Evolutionary conservation across 257 asterid genomes (phyloP).

Genomic region (Coffea eugenioides): DNA sequence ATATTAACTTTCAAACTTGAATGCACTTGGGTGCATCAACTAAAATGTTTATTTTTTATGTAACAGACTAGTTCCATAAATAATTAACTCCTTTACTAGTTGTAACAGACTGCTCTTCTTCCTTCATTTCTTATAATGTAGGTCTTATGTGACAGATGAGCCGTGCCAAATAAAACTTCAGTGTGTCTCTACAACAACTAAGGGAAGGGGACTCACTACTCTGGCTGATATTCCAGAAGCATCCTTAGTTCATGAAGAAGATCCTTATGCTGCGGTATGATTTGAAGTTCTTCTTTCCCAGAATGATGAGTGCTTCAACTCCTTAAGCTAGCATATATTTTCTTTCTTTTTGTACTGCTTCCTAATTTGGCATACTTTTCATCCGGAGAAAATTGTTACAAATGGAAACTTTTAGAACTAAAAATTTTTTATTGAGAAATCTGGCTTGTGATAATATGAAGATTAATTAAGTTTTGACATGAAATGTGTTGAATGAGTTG

Average conservation of each 20-base stretch:
- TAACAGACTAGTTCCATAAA: no score
- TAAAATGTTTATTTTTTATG: background rate
- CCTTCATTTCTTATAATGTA: constrained; percentile 53
- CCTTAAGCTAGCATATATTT: background rate
- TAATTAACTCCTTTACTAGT: background rate
- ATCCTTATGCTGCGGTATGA: constrained; percentile 89
- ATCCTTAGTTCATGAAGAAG: constrained; percentile 80
- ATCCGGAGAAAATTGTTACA: background rate
- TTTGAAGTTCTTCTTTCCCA: constrained; percentile 7
- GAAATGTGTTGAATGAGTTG: background rate
- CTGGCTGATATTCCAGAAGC: constrained; percentile 53
- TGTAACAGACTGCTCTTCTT: constrained; percentile 33
- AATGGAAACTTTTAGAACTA: background rate
- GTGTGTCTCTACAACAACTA: constrained; percentile 45
- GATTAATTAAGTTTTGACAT: background rate
- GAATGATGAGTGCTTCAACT: background rate
- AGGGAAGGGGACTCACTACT: constrained; percentile 82
- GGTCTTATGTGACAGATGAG: constrained; percentile 84
- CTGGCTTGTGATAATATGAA: background rate
- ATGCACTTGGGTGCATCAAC: background rate
- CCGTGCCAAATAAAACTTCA: constrained; percentile 43
- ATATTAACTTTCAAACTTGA: background rate
- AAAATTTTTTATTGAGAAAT: no score
- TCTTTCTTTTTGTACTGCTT: background rate
- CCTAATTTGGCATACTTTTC: background rate